A percentile compares a stretch with the other conserved stretches of the same genome.
phyloP scores from a whole-genome alignment of 164 flowering plant species.

The Magnolia sinica region DNA sequence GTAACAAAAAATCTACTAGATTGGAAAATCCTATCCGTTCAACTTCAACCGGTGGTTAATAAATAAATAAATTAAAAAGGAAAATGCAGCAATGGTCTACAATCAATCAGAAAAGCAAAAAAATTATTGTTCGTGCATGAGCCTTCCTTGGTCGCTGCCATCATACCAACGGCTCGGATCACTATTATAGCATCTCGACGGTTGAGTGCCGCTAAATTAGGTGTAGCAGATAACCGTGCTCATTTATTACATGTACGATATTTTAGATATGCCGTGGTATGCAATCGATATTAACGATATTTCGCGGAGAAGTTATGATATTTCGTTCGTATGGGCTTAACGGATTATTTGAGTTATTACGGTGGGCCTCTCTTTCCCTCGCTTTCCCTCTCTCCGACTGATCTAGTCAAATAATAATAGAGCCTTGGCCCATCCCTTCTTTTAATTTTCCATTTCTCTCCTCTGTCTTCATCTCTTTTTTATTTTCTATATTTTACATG shows the following conservation, averaged over 20 bases:
- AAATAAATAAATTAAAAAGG: no score
- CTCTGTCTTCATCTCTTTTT: background rate
- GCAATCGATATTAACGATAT: background rate
- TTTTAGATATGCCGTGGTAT: background rate
- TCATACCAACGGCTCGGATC: no score
- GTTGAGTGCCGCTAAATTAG: no score
- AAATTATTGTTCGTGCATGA: no score
- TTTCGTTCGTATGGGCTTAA: background rate
- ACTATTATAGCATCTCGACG: no score
- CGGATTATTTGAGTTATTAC: slow-evolving; percentile 12
- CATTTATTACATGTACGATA: background rate
- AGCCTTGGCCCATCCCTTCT: background rate
- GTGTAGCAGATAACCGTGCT: no score
- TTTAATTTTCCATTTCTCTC: background rate
- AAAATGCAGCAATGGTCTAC: no score
- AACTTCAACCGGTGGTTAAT: no score
- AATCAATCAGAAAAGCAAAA: no score
- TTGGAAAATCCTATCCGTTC: no score
- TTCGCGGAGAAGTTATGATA: background rate
- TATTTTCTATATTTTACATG: background rate
- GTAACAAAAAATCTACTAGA: no score
- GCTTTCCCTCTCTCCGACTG: background rate
- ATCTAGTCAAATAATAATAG: slow-evolving; percentile 15
- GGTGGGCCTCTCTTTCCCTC: slow-evolving; percentile 1
- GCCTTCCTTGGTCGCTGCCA: no score